Evolutionary conservation across 805 yeast species (phyloP).

Genomic region (Yamadazyma scolyti): DNA sequence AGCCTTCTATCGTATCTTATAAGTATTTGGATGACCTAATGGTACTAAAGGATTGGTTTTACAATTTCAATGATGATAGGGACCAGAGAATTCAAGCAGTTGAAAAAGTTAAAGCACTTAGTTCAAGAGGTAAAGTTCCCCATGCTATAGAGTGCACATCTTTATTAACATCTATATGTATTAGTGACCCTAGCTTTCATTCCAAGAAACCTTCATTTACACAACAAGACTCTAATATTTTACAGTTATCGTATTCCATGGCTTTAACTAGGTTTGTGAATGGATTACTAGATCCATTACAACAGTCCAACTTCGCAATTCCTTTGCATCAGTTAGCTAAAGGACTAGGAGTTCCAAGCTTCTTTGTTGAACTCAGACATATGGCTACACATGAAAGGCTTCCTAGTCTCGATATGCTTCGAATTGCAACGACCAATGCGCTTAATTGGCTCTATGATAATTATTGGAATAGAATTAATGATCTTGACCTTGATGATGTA

Average conservation of each 20-base stretch:
- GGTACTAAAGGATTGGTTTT: conserved; percentile 51
- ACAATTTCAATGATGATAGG: conserved; percentile 22
- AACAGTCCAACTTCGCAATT: conserved; percentile 71
- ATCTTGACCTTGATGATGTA: conserved; percentile 17
- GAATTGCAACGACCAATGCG: conserved; percentile 58
- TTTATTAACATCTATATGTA: conserved; percentile 46
- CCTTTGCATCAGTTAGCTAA: conserved; percentile 76
- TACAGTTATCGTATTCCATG: conserved; percentile 63
- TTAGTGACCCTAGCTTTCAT: conserved; percentile 27
- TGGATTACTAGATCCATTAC: conserved; percentile 84
- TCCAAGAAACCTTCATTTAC: background rate
- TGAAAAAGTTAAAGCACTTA: conserved; percentile 48
- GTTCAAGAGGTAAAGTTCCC: conserved; percentile 62
- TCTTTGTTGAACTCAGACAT: conserved; percentile 88
- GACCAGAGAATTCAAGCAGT: conserved; percentile 45
- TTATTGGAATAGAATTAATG: conserved; percentile 57
- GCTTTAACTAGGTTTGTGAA: conserved; percentile 83
- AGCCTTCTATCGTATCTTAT: conserved; percentile 21
- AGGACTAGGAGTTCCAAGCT: conserved; percentile 63
- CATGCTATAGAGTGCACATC: conserved; percentile 71
- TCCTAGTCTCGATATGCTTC: conserved; percentile 67
- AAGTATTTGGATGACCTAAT: conserved; percentile 41
- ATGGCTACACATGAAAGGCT: conserved; percentile 85
- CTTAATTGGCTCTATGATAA: conserved; percentile 68
- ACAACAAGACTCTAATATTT: conserved; percentile 25